A percentile compares a stretch with the other conserved stretches of the same genome.
These are phyloP conservation scores for Trichoderma virens DNA, from an alignment of 495 filamentous ascomycete species.

Conservation along the genomic window DNA sequence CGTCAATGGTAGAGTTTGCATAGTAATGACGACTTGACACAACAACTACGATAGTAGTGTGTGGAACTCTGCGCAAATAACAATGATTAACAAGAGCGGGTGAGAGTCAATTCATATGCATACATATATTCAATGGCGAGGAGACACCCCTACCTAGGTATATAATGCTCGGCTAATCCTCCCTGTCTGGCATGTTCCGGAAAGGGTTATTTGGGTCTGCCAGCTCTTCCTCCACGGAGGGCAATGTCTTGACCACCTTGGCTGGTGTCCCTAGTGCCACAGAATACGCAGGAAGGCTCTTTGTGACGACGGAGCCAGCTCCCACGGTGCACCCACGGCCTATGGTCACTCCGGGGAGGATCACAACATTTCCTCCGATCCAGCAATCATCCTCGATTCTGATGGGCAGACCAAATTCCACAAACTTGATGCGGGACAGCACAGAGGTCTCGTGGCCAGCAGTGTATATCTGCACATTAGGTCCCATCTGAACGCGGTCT, in stretches of 20 bases:
- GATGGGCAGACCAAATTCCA: slow-evolving; percentile 30
- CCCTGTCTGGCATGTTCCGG: too few species aligned
- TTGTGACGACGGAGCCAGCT: slow-evolving; percentile 40
- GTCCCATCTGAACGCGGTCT: slow-evolving; percentile 34
- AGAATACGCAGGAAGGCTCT: slow-evolving; percentile 32
- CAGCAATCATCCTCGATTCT: slow-evolving; percentile 40
- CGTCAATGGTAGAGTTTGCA: too few species aligned
- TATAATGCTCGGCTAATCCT: too few species aligned
- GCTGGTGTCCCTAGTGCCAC: slow-evolving; percentile 20
- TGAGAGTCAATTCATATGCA: too few species aligned
- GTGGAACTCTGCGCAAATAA: too few species aligned
- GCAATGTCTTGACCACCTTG: slow-evolving; percentile 19
- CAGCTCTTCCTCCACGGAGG: slow-evolving; percentile 14
- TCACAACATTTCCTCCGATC: slow-evolving; percentile 34
- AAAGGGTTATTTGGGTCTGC: too few species aligned
- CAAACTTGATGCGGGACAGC: slow-evolving; percentile 24
- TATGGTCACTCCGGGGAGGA: slow-evolving; percentile 40
- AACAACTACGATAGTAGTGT: too few species aligned
- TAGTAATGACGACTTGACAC: too few species aligned
- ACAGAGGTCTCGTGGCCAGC: slow-evolving; percentile 39
- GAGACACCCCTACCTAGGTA: too few species aligned
- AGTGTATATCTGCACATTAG: slow-evolving; percentile 36
- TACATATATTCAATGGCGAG: too few species aligned
- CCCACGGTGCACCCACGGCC: slow-evolving; percentile 36
- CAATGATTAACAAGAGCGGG: too few species aligned